Conservation (phyloP, 78 protist species). For the Monocercomonoides exilis region DNA sequence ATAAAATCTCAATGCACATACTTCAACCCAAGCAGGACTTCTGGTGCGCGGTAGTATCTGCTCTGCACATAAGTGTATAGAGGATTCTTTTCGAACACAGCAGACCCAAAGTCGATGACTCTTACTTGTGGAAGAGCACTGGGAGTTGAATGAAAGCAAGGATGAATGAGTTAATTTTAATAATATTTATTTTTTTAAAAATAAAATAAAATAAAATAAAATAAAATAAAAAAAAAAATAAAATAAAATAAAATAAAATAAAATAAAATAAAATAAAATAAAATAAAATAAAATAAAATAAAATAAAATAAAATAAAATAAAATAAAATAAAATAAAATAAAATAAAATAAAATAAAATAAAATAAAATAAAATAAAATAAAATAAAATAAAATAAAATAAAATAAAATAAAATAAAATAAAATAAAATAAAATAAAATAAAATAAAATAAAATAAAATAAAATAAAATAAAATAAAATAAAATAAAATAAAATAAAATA, state of each 20-base stretch:
- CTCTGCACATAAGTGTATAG: too few species aligned
- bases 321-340: background rate
- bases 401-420: background rate
- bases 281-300: background rate
- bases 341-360: background rate
- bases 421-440: background rate
- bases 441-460: too few species aligned
- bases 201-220: background rate
- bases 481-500: too few species aligned
- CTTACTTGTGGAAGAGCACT: too few species aligned
- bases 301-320: background rate
- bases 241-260: too few species aligned
- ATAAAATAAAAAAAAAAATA: background rate
- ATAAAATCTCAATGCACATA: background rate
- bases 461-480: too few species aligned
- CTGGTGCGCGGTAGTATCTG: too few species aligned
- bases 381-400: background rate
- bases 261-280: too few species aligned
- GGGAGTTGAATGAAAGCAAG: background rate
- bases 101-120: slow-evolving; percentile 2
- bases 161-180: background rate
- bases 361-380: background rate
- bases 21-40: too few species aligned
- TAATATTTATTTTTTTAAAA: background rate
- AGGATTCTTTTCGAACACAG: background rate